phyloP scores from a whole-genome alignment of 306 rosid species.

The Crotalaria pallida region DNA sequence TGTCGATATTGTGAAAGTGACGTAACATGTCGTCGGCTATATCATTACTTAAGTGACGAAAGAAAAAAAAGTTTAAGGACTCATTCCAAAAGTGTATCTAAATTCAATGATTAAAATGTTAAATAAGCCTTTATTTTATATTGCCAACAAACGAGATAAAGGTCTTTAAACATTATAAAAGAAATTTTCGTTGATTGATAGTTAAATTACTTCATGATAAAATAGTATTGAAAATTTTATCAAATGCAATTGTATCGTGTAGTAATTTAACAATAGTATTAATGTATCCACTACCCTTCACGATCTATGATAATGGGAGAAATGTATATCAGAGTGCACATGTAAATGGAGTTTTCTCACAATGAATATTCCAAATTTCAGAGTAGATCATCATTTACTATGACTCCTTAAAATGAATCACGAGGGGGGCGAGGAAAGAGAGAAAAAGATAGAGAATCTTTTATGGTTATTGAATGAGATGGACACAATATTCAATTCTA shows the following conservation, averaged over 20 bases:
- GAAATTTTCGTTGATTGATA: neutral
- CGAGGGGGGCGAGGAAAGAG: constrained; percentile 29
- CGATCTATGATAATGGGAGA: neutral
- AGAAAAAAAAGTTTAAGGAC: too few relatives aligned
- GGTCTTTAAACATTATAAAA: neutral
- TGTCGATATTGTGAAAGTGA: too few relatives aligned
- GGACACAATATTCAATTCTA: constrained; percentile 27
- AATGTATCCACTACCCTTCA: neutral
- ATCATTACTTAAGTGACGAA: too few relatives aligned
- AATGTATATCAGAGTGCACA: neutral
- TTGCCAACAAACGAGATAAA: neutral
- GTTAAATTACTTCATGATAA: neutral
- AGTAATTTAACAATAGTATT: too few relatives aligned
- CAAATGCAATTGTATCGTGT: too few relatives aligned
- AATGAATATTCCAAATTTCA: neutral
- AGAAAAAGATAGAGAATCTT: constrained; percentile 29
- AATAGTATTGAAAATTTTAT: neutral
- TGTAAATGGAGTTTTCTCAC: neutral
- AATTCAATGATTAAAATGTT: too few relatives aligned
- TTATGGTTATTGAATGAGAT: constrained; percentile 37
- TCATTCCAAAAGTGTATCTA: too few relatives aligned
- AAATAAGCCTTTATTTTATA: too few relatives aligned
- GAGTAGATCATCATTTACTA: constrained; percentile 6
- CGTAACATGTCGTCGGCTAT: too few relatives aligned
- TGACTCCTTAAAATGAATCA: constrained; percentile 9